phyloP scores from a whole-genome alignment of 1,284 basidiomycete genomes.

The Sporisorium graminicola region DNA sequence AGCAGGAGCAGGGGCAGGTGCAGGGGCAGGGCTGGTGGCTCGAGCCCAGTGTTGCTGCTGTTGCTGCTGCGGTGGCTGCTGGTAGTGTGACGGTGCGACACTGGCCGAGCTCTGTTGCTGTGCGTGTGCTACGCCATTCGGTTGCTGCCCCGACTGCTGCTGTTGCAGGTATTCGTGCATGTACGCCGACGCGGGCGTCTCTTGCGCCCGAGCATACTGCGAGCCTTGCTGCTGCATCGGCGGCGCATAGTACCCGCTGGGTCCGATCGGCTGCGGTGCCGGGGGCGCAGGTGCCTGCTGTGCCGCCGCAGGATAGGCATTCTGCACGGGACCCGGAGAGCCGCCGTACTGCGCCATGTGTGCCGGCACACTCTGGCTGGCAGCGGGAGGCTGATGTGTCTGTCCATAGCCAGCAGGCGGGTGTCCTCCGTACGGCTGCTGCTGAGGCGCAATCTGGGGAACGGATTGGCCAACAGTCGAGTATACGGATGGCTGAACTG shows the following conservation, averaged over 20 bases:
- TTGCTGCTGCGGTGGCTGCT: constrained; percentile 22
- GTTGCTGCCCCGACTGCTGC: constrained; percentile 47
- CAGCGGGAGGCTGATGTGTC: constrained; percentile 23
- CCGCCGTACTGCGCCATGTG: constrained; percentile 38
- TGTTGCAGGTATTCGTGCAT: constrained; percentile 68
- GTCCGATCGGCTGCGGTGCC: constrained; percentile 56
- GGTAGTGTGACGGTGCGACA: constrained; percentile 28
- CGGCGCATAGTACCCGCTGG: constrained; percentile 45
- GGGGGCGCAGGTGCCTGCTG: constrained; percentile 49
- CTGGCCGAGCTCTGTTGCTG: constrained; percentile 34
- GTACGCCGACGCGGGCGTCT: constrained; percentile 61
- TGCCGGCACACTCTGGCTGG: constrained; percentile 45
- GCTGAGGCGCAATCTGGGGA: constrained; percentile 26
- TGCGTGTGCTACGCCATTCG: constrained; percentile 26
- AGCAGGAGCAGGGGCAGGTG: constrained; percentile 26
- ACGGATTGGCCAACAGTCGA: constrained; percentile 38
- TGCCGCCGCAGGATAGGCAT: constrained; percentile 8
- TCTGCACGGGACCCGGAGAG: constrained; percentile 29
- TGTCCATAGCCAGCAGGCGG: constrained; percentile 25
- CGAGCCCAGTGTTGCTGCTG: constrained; percentile 36
- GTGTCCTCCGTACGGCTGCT: constrained; percentile 45
- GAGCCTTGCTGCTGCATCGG: constrained; percentile 58
- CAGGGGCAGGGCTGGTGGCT: constrained; percentile 36
- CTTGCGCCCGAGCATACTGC: constrained; percentile 42
- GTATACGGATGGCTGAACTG: constrained; percentile 39